Evolutionary conservation across 306 rosid species (phyloP).

Genomic region (Acacia crassicarpa): DNA sequence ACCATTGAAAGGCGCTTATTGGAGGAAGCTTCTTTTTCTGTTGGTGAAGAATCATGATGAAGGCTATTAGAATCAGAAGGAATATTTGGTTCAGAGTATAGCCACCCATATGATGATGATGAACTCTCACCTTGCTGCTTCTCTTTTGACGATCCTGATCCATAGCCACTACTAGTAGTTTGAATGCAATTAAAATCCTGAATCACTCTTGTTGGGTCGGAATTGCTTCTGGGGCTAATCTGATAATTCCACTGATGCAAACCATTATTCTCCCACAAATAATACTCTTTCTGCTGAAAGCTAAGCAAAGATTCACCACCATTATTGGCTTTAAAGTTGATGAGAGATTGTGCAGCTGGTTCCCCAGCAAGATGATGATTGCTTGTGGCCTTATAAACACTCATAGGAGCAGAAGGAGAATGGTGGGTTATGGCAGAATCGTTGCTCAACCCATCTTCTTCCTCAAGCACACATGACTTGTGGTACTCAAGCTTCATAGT

Average conservation of each 20-base stretch:
- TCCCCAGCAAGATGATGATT: slow-evolving; percentile 34
- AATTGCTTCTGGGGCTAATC: slow-evolving; percentile 32
- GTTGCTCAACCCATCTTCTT: slow-evolving; percentile 41
- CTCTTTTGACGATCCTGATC: slow-evolving; percentile 30
- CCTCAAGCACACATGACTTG: slow-evolving; percentile 31
- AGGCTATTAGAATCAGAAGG: slow-evolving; percentile 39
- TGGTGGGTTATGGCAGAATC: slow-evolving; percentile 37
- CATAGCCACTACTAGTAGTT: slow-evolving; percentile 46
- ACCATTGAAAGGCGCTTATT: slow-evolving; percentile 66
- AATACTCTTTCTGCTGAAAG: slow-evolving; percentile 57
- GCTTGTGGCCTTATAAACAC: slow-evolving; percentile 28
- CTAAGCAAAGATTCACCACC: slow-evolving; percentile 59
- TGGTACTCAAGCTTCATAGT: slow-evolving; percentile 50
- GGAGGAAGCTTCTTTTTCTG: slow-evolving; percentile 32
- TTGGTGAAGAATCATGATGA: slow-evolving; percentile 37
- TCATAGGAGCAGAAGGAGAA: slow-evolving; percentile 32
- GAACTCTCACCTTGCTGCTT: slow-evolving; percentile 42
- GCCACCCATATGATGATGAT: slow-evolving; percentile 59
- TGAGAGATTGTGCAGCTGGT: slow-evolving; percentile 45
- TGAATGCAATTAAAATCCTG: slow-evolving; percentile 51
- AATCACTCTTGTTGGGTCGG: slow-evolving; percentile 27
- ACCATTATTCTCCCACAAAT: slow-evolving; percentile 31
- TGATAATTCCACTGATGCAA: slow-evolving; percentile 41
- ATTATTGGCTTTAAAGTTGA: slow-evolving; percentile 55
- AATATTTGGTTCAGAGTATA: slow-evolving; percentile 48